Evolutionary conservation across 2,329 filamentous ascomycete genomes (phyloP), one percentile per base, ranked within the genome.

Genomic region (Fusarium tanahbumbuense): DNA sequence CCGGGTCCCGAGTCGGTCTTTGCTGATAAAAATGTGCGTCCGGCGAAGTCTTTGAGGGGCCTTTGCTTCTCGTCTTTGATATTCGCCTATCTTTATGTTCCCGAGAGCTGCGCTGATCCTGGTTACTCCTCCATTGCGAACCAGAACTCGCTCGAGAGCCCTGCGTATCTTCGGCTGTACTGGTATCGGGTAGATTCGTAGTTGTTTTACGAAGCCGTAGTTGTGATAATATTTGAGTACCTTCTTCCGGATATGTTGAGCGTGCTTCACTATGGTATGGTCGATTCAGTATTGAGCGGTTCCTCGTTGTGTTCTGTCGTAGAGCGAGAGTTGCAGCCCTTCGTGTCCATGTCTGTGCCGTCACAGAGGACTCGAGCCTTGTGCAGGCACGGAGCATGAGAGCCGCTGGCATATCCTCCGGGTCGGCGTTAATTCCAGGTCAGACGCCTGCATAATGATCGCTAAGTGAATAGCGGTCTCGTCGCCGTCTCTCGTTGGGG

Each of bases 321-420:
- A 62, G 41, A 12, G 65, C 45, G 28, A 65, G 53, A 46, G 68
- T 64, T 32, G 56, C 52, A 45, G 63, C 57, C 48, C 68, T 64
- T 68, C 58, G 60, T 63, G 60, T 64, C 66, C 68, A 73, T 56
- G 55, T 34, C 47, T 60, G 54, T 37, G 68, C 40, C 54, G 46
- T 63, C 41, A 64, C 49, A 28, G 66, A 64, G 60, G 59, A 50
- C 56, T 70, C 57, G 56, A 74, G 68, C 72, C 74, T 75, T 58
- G 64, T 49, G 60, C 65, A 71, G 60, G 71, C 67, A 57, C 75
- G 75, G 59, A 64, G 71, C 52, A 72, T 66, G 42, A 67, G 66
- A 60, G 70, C 75, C 63, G 64, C 61, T 64, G 64, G 64, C 74
- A 77, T 76, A 61, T 70, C 61, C 64, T 64, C 62, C 72, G 55